phyloP scores from a whole-genome alignment of 768 basidiomycete species.

The Lactarius hengduanensis region DNA sequence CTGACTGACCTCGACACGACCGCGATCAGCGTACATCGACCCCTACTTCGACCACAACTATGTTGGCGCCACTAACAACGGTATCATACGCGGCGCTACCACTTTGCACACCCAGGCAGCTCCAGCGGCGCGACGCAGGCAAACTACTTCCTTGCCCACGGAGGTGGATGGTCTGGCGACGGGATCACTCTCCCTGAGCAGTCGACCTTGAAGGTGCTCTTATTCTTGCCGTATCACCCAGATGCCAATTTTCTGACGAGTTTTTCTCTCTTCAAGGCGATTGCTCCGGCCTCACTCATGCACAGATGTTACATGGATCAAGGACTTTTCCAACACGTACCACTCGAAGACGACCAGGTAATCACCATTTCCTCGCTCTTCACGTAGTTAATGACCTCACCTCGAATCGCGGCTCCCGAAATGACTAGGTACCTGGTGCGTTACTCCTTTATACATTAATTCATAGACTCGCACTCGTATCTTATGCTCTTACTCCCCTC shows the following conservation, averaged over 20 bases:
- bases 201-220: slow-evolving; percentile 13
- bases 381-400: not conserved
- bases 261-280: slow-evolving; percentile 40
- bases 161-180: slow-evolving; percentile 24
- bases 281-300: slow-evolving; percentile 53
- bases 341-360: slow-evolving; percentile 48
- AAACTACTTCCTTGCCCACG: slow-evolving; percentile 52
- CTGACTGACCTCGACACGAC: slow-evolving; percentile 25
- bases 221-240: no score
- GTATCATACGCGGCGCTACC: slow-evolving; percentile 61
- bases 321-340: slow-evolving; percentile 58
- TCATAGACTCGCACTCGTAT: not conserved
- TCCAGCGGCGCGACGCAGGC: slow-evolving; percentile 61
- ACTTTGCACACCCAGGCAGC: slow-evolving; percentile 55
- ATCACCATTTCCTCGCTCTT: slow-evolving; percentile 7
- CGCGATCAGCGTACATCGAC: slow-evolving; percentile 37
- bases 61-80: slow-evolving; percentile 52
- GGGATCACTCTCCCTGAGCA: slow-evolving; percentile 3
- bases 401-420: slow-evolving; percentile 28
- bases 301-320: slow-evolving; percentile 60
- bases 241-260: not conserved
- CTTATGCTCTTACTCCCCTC: not conserved
- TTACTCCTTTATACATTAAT: not conserved
- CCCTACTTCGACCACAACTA: slow-evolving; percentile 52
- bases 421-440: slow-evolving; percentile 41